Base-by-base conservation (phyloP, 371 early-diverging fungal species). In the Choanephora cucurbitarum region DNA sequence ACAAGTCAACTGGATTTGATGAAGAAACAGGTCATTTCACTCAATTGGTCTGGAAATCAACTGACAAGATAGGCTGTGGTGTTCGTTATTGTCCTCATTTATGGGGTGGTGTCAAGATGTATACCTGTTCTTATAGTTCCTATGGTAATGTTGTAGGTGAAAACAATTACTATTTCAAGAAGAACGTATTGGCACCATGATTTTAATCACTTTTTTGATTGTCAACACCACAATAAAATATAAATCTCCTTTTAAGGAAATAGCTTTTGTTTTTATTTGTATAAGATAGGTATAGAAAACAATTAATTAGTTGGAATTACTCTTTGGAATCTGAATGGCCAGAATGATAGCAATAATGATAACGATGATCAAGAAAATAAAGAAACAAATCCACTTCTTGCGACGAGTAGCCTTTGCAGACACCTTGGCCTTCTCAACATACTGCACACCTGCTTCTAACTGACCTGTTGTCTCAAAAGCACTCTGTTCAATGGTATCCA, bases 371-470 rank as follows among this genome's bases (percentile, higher is more conserved):
- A 64, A 50, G 51, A 69, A 66, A 41, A 79, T 75, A 62, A 64
- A 66, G 48, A 79, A 75, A 43, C 76, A 75, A 21, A 79, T 79
- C 72, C 73, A 79, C 57, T 79, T 79, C 67, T 79, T 79, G 44
- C 65, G 60, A 18, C 79, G 69, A 21, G 76, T 79, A 32, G 69
- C 52, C 28, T 49, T 60, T 5, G 79, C 79, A 42, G 58, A 61
- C 1, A 49, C 37, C 21, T 68, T 60, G 5, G 79, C 79, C 33
- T 66, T 62, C 43, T 55, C 59, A 23, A 75, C 51, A 4, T 73
- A 65, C n/a, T 56, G 23, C 24, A 62, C 58, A 41, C 76, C 79
- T 45, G 60, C 50, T 56, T 75, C 74, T 22, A 79, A 39, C 42
- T 75, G 55, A 22, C 50, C 46, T 9, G 65, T 62, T 1, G 71